These are phyloP conservation scores for Geranium incanum DNA, from an alignment of 441 rosid genomes.

Conservation along the genomic window DNA sequence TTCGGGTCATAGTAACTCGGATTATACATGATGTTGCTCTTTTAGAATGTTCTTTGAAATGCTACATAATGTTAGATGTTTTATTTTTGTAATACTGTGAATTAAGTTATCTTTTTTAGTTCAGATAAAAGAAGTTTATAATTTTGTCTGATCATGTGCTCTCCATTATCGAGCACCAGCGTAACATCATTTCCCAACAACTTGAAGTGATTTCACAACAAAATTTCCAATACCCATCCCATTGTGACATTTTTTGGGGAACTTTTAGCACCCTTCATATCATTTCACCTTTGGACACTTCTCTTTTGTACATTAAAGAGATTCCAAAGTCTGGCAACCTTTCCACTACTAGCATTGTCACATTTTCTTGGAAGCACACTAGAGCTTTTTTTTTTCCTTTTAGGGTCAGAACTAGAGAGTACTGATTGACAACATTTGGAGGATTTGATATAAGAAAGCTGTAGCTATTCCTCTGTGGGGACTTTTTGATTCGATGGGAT, in stretches of 20 bases:
- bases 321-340: not conserved
- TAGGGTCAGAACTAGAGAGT: slow-evolving; percentile 1
- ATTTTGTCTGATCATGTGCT: too few species aligned
- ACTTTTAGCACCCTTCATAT: not conserved
- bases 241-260: not conserved
- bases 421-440: not conserved
- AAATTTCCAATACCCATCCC: too few species aligned
- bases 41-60: not conserved
- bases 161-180: too few species aligned
- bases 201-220: too few species aligned
- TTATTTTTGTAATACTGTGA: too few species aligned
- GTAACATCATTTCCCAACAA: too few species aligned
- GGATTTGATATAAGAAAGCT: too few species aligned
- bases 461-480: not conserved
- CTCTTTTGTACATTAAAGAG: not conserved
- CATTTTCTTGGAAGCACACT: not conserved
- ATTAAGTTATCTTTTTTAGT: too few species aligned
- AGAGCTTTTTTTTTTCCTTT: not conserved
- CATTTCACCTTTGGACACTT: not conserved
- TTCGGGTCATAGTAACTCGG: not conserved
- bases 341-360: not conserved
- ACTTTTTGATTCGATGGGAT: slow-evolving; percentile 5
- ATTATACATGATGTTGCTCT: not conserved
- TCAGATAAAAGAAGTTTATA: too few species aligned
- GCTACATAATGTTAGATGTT: not conserved